Percentiles rank a stretch among this genome's conserved stretches.
Evolutionary conservation across 345 rosid species (phyloP).

Genomic region (Citrus reticulata): DNA sequence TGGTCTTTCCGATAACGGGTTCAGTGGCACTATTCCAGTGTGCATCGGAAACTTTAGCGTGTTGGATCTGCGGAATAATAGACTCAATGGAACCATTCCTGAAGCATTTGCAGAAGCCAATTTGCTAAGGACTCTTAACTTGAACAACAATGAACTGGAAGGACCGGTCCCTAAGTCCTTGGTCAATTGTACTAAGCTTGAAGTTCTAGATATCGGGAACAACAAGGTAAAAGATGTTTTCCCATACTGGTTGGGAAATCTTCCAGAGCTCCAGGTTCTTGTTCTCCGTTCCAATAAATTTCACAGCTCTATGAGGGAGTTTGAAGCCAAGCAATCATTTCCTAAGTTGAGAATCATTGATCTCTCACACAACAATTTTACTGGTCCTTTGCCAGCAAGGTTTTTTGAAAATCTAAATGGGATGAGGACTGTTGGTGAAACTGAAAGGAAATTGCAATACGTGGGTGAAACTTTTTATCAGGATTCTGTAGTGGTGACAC

Average conservation of each 20-base stretch:
- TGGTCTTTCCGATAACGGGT: not conserved
- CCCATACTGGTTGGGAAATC: not conserved
- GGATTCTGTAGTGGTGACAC: not conserved
- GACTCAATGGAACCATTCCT: not conserved
- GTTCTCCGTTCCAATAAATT: not conserved
- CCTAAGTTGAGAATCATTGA: conserved; percentile 7
- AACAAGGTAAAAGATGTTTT: not conserved
- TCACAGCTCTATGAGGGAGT: not conserved
- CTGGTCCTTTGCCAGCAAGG: not conserved
- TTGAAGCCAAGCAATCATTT: not conserved
- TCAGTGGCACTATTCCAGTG: not conserved
- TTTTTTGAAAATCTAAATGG: not conserved
- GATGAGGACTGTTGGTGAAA: not conserved
- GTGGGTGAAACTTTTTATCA: not conserved
- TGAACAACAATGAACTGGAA: conserved; percentile 3
- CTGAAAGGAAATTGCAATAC: not conserved
- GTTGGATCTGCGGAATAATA: conserved; percentile 2
- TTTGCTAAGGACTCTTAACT: not conserved
- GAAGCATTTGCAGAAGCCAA: not conserved
- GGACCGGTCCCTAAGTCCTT: not conserved
- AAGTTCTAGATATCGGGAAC: not conserved
- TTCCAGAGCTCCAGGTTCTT: not conserved
- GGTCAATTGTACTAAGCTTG: not conserved
- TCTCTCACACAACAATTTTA: conserved; percentile 5
- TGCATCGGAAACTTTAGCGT: not conserved